A percentile compares a stretch with the other conserved stretches of the same genome.
These are phyloP conservation scores for Hymenoscyphus linearis DNA, from an alignment of 2,329 filamentous ascomycete genomes.

Conservation along the genomic window DNA sequence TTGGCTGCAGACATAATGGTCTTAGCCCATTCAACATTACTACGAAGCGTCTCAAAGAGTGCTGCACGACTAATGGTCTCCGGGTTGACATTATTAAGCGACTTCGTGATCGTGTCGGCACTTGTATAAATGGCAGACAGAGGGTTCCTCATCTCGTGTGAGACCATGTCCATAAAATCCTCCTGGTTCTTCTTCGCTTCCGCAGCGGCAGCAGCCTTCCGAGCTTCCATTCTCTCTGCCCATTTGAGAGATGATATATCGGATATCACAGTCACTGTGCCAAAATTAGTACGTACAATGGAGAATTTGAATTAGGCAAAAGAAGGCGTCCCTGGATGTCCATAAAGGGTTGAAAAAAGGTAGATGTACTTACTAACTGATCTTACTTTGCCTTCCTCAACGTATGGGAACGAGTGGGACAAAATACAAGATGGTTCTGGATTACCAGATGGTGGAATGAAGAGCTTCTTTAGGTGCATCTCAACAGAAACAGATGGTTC, in stretches of 20 bases:
- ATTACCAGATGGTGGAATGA: slow-evolving; percentile 24
- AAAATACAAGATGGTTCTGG: slow-evolving; percentile 24
- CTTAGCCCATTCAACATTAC: slow-evolving; percentile 67
- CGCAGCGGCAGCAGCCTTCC: slow-evolving; percentile 47
- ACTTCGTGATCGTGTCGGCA: slow-evolving; percentile 61
- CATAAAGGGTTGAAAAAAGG: not conserved
- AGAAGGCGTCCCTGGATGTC: not conserved
- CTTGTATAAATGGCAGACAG: slow-evolving; percentile 69
- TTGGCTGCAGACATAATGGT: slow-evolving; percentile 74
- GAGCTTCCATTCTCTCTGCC: slow-evolving; percentile 31
- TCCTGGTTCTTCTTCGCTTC: slow-evolving; percentile 66
- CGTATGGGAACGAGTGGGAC: slow-evolving; percentile 19
- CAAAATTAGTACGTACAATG: not conserved
- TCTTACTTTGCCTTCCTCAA: slow-evolving; percentile 21
- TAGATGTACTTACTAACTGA: slow-evolving; percentile 18
- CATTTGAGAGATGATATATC: slow-evolving; percentile 29
- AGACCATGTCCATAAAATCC: slow-evolving; percentile 73
- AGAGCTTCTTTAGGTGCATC: slow-evolving; percentile 25
- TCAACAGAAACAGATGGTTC: slow-evolving; percentile 20
- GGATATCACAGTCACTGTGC: slow-evolving; percentile 22
- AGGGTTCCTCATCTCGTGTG: slow-evolving; percentile 70
- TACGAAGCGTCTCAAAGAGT: slow-evolving; percentile 40
- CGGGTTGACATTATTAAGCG: slow-evolving; percentile 36
- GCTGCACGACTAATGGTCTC: slow-evolving; percentile 32
- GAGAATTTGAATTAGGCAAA: not conserved